Base-by-base conservation (phyloP, 768 basidiomycete species). In the Mycena haematopus region DNA sequence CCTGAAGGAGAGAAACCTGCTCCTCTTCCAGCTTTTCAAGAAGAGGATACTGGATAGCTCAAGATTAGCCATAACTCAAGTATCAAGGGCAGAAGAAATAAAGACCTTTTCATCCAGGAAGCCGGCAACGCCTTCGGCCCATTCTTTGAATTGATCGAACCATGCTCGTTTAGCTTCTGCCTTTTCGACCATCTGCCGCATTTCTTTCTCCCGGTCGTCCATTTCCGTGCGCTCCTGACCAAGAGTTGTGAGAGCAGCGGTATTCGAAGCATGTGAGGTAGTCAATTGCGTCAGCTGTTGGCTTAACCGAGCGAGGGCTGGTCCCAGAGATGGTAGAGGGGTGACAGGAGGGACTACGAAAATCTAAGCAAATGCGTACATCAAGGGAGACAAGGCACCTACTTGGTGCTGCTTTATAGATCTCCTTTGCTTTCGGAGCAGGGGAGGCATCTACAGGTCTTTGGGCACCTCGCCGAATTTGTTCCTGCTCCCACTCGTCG, bases 31-130 rank as follows among this genome's bases (percentile, higher is more conserved):
- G 79, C 63, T 84, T 86, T 73, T 95, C 93, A 14, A 95, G 80
- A 36, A 78, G 76, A 8, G 93, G 93, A 68, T 86, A 93, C 93
- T 95, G 47, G n/a, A 47, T 31, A 46, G 51, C 24, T 2, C 40
- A 60, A 52, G 38, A 52, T 58, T 21, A 63, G 56, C 56, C 31
- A n/a, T 19, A 17, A 46, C 47, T 49, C 11, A 8, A 50, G 6
- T 65, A 55, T 24, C 36, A 8, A 21, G n/a, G 25, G 45, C 19
- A 51, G 29, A 46, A 52, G 33, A 46, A 50, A 50, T 62, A 75
- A 4, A 1, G 21, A 91, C 93, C 86, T 95, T 95, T 76, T 92
- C 91, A 69, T 95, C 93, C 21, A 95, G 77, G 73, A 95, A 95
- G n/a, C 84, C 83, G 5, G 91, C 93, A 8, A 95, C 84, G 62